phyloP scores from a whole-genome alignment of 495 filamentous ascomycete species.

The Penicillium salamii region DNA sequence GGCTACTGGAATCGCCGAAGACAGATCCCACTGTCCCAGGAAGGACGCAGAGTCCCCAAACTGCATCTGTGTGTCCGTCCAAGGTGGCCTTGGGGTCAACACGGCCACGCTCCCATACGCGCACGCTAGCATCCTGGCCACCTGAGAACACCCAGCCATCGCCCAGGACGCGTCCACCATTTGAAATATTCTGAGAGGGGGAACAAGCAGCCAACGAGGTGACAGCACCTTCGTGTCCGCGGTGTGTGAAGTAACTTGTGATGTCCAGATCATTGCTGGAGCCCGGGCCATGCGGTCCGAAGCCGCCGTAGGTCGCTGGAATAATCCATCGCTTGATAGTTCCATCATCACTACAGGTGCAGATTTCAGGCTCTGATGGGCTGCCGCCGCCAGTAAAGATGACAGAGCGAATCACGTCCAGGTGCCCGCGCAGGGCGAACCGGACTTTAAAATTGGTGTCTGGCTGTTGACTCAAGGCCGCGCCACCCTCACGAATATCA shows the following conservation, averaged over 20 bases:
- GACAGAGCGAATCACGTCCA: slow-evolving; percentile 88
- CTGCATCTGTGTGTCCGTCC: slow-evolving; percentile 90
- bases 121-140: slow-evolving; percentile 87
- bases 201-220: slow-evolving; percentile 85
- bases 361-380: slow-evolving; percentile 92
- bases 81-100: slow-evolving; percentile 95
- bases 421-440: slow-evolving; percentile 86
- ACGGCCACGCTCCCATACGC: slow-evolving; percentile 90
- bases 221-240: slow-evolving; percentile 88
- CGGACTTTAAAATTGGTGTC: slow-evolving; percentile 80
- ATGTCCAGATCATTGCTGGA: slow-evolving; percentile 80
- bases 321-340: slow-evolving; percentile 96
- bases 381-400: slow-evolving; percentile 96
- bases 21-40: slow-evolving; percentile 77
- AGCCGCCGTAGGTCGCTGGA: slow-evolving; percentile 67
- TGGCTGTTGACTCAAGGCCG: slow-evolving; percentile 44
- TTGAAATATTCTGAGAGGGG: slow-evolving; percentile 77
- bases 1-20: slow-evolving; percentile 65
- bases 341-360: slow-evolving; percentile 93
- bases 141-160: slow-evolving; percentile 99
- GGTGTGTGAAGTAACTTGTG: slow-evolving; percentile 86
- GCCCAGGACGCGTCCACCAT: slow-evolving; percentile 76
- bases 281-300: slow-evolving; percentile 49
- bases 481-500: slow-evolving; percentile 43
- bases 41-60: slow-evolving; percentile 93